A percentile compares a stretch with the other conserved stretches of the same genome.
Conservation (phyloP, 2,329 filamentous ascomycete genomes). For the Bipolaris zeicola region DNA sequence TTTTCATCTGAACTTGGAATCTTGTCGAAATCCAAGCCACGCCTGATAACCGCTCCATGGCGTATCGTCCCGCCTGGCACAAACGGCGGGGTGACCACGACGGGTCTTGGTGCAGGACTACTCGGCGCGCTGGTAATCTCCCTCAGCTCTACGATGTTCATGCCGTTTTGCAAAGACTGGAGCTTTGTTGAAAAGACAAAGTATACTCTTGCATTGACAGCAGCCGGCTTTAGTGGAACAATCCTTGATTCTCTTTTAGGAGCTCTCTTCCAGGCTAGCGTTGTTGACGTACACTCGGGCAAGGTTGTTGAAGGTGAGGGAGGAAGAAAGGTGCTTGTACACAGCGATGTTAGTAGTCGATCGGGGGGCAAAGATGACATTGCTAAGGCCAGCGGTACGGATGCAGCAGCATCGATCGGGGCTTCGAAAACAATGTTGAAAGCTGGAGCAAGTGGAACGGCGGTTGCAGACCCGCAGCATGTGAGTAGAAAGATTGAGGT, state of each 20-base stretch:
- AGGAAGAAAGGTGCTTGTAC: conserved; percentile 61
- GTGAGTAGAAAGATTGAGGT: conserved; percentile 64
- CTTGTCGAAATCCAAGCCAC: conserved; percentile 73
- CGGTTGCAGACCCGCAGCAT: conserved; percentile 44
- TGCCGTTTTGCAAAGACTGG: conserved; percentile 68
- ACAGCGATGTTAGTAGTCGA: conserved; percentile 52
- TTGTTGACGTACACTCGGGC: conserved; percentile 80
- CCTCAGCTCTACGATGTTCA: conserved; percentile 67
- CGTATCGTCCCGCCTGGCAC: conserved; percentile 86
- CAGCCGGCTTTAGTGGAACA: conserved; percentile 79
- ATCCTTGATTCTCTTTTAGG: conserved; percentile 87
- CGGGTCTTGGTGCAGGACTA: conserved; percentile 75
- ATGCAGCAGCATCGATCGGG: conserved; percentile 23
- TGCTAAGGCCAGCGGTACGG: conserved; percentile 41
- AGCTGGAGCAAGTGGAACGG: conserved; percentile 29
- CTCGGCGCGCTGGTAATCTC: conserved; percentile 74
- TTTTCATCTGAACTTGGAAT: conserved; percentile 96
- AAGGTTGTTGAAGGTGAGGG: conserved; percentile 89
- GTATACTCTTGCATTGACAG: conserved; percentile 62
- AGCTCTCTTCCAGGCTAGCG: conserved; percentile 81
- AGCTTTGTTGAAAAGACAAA: conserved; percentile 25
- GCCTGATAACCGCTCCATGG: conserved; percentile 83
- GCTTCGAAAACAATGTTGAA: conserved; percentile 43
- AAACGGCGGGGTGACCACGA: conserved; percentile 85
- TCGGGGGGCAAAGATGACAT: conserved; percentile 46